Base-by-base conservation (phyloP, 257 asterid genomes). In the Apocynum venetum region DNA sequence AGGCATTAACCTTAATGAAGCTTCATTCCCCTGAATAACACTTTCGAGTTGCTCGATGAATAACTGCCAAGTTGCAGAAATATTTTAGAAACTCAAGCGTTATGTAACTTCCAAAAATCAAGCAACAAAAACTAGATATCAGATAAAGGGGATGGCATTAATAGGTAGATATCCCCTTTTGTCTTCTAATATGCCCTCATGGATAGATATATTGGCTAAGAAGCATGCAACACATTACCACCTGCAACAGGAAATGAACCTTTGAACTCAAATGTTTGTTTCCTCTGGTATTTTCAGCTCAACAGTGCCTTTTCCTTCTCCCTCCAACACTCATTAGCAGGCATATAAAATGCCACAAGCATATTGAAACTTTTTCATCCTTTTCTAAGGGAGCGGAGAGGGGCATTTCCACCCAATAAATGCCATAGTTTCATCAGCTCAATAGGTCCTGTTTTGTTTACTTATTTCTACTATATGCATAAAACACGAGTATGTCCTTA, bases 21-120 rank as follows among this genome's bases (percentile, higher is more conserved):
- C 80, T 87, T 91, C 92, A 61, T 80, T 80, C 75, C 95, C 90
- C 69, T 85, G 86, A 85, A 93, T 88, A 78, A 93, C 99, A 86
- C 85, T 87, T 68, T 90, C 97, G 55, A 96, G 92, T 87, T 93
- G 98, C 89, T 96, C 99, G 57, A 93, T 91, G 88, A 96, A 96
- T 82, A 96, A 82, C 99, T 96, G 96, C 35, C 48, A 90, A 61
- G 64, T 64, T 76, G 71, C 65, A 76, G 63, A 81, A 40, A 75
- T 71, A 76, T 44, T 74, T 77, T 71, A 75, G 82, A 79, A 77
- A 71, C 70, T 72, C 76, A 67, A 73, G 67, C 66, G 74, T 69
- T 80, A 80, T 10, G 40, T 55, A 80, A 70, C 76, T 61, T 73
- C 51, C 44, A 51, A 8, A 59, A 74, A 67, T 75, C 68, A 63